Conservation (phyloP, 805 yeast species). For the Candida alai region DNA sequence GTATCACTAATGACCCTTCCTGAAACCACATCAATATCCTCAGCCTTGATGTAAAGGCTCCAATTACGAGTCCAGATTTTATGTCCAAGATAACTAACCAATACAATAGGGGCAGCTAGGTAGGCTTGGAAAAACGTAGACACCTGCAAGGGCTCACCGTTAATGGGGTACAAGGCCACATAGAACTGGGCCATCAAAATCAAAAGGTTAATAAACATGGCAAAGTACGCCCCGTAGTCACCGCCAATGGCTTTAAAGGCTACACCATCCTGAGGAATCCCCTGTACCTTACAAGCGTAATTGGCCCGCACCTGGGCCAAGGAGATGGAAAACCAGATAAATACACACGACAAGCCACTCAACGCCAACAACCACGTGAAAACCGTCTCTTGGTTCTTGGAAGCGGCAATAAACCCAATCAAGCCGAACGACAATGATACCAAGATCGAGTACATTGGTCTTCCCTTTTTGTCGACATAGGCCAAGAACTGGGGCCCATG, state of each 20-base stretch:
- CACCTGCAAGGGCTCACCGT: constrained; percentile 37
- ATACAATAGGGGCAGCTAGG: constrained; percentile 41
- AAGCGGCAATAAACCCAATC: constrained; percentile 31
- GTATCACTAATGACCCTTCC: constrained; percentile 25
- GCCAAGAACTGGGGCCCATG: constrained; percentile 48
- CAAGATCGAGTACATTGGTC: constrained; percentile 33
- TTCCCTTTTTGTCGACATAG: constrained; percentile 34
- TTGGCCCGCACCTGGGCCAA: constrained; percentile 41
- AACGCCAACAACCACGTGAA: constrained; percentile 37
- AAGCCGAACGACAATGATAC: constrained; percentile 28
- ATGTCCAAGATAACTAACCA: constrained; percentile 35
- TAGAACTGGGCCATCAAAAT: constrained; percentile 26
- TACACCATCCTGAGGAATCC: constrained; percentile 55
- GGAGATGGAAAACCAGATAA: constrained; percentile 38
- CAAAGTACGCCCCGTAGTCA: constrained; percentile 19
- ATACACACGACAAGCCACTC: constrained; percentile 35
- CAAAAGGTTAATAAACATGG: constrained; percentile 18
- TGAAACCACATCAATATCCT: constrained; percentile 22
- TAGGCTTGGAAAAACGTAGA: constrained; percentile 47
- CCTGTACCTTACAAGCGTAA: constrained; percentile 56
- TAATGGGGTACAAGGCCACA: constrained; percentile 33
- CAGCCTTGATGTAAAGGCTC: constrained; percentile 17
- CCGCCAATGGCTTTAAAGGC: constrained; percentile 75
- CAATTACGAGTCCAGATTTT: constrained; percentile 25
- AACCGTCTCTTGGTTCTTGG: constrained; percentile 20